A percentile compares a stretch with the other conserved stretches of the same genome.
These are phyloP conservation scores for Lentinula raphanica DNA, from an alignment of 768 basidiomycete species.

Conservation along the genomic window DNA sequence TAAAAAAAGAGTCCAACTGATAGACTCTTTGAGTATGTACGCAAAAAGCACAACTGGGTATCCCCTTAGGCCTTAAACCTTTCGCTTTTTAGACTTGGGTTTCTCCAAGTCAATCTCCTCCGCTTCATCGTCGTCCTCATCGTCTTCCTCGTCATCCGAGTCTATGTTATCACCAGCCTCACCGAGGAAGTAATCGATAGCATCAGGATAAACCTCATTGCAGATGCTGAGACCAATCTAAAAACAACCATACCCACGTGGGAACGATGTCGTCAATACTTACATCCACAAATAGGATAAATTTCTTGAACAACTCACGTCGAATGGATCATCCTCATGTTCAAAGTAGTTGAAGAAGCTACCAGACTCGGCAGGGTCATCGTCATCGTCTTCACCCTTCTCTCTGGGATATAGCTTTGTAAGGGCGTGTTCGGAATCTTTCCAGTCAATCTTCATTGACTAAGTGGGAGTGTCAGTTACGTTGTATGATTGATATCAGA, in stretches of 20 bases:
- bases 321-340: conserved; percentile 53
- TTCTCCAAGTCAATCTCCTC: conserved; percentile 88
- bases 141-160: conserved; percentile 60
- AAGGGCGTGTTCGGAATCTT: conserved; percentile 68
- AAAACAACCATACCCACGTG: background rate
- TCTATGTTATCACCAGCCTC: conserved; percentile 56
- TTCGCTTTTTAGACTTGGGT: conserved; percentile 72
- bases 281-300: background rate
- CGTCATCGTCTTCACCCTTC: conserved; percentile 55
- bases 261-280: background rate
- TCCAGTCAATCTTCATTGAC: conserved; percentile 75
- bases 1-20: background rate
- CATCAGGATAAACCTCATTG: conserved; percentile 76
- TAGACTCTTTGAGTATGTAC: background rate
- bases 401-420: conserved; percentile 75
- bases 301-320: conserved; percentile 43
- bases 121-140: conserved; percentile 69
- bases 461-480: conserved; percentile 18
- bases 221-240: conserved; percentile 71
- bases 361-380: conserved; percentile 59
- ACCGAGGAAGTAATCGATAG: conserved; percentile 79
- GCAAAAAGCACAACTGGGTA: background rate
- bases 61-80: conserved; percentile 35
- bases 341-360: conserved; percentile 91
- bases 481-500: background rate